These are phyloP conservation scores for Triticum urartu DNA, from an alignment of 176 grass and related monocot species.

Conservation along the genomic window DNA sequence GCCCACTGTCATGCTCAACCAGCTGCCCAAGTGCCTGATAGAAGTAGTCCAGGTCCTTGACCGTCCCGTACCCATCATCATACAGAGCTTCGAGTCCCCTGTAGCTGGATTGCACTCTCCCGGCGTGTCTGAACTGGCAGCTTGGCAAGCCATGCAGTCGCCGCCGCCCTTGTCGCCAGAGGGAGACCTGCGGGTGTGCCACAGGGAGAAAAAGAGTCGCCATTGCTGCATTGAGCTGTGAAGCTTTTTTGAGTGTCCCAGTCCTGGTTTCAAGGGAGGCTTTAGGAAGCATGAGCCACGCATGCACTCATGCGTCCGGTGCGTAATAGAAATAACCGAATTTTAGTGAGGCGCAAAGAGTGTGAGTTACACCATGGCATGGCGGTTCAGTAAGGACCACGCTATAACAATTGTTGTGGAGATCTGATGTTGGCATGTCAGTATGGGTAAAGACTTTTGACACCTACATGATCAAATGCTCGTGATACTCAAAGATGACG, in stretches of 20 bases:
- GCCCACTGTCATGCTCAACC: slow-evolving; percentile 48
- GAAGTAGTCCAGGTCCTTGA: slow-evolving; percentile 42
- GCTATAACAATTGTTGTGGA: background rate
- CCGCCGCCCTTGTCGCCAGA: background rate
- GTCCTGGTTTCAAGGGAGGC: background rate
- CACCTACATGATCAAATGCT: too few relatives aligned
- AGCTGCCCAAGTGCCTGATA: slow-evolving; percentile 39
- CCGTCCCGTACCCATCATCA: slow-evolving; percentile 54
- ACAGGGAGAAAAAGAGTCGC: slow-evolving; percentile 21
- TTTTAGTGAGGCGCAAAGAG: slow-evolving; percentile 39
- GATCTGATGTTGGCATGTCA: background rate
- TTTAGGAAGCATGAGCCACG: background rate
- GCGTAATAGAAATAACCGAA: slow-evolving; percentile 46
- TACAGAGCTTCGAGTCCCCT: slow-evolving; percentile 53
- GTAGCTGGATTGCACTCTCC: slow-evolving; percentile 48
- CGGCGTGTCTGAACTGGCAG: slow-evolving; percentile 4
- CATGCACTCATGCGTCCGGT: slow-evolving; percentile 17
- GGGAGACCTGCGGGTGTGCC: slow-evolving; percentile 9
- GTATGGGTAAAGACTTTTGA: background rate
- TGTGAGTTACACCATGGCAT: slow-evolving; percentile 28
- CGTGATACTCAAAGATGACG: too few relatives aligned
- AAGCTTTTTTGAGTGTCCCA: slow-evolving; percentile 3
- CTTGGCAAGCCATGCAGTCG: background rate
- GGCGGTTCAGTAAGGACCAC: background rate
- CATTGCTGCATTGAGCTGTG: slow-evolving; percentile 40